Evolutionary conservation across 768 basidiomycete genomes (phyloP).

Genomic region (Glaciozyma antarctica): DNA sequence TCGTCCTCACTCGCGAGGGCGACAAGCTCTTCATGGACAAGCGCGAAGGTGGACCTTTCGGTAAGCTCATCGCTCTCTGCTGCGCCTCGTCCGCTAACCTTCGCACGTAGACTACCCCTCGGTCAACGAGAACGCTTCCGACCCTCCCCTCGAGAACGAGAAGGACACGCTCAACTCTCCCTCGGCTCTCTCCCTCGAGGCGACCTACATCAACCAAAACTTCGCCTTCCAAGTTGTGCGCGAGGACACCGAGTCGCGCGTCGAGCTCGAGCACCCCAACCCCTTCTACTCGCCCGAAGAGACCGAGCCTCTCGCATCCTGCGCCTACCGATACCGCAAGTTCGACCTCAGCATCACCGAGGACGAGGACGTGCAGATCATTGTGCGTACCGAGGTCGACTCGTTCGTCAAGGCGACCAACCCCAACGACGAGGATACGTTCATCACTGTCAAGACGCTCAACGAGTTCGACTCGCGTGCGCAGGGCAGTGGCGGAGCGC

Average conservation of each 20-base stretch:
- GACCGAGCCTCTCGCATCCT: conserved; percentile 87
- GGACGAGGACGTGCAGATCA: conserved; percentile 62
- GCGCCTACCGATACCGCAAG: conserved; percentile 89
- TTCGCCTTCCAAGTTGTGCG: conserved; percentile 91
- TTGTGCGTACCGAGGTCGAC: conserved; percentile 93
- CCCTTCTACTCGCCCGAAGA: conserved; percentile 93
- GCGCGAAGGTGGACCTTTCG: conserved; percentile 83
- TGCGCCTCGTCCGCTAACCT: neutral
- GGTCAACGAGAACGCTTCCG: conserved; percentile 95
- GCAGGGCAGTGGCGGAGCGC: conserved; percentile 82
- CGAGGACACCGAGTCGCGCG: conserved; percentile 54
- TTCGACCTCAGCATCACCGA: conserved; percentile 92
- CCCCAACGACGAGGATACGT: conserved; percentile 50
- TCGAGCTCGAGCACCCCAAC: conserved; percentile 76
- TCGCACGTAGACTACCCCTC: conserved; percentile 62
- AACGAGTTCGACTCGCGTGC: conserved; percentile 94
- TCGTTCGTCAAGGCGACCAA: conserved; percentile 52
- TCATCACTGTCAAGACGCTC: conserved; percentile 84
- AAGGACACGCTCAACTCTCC: conserved; percentile 74
- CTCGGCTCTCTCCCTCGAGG: conserved; percentile 86
- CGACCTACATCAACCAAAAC: conserved; percentile 98
- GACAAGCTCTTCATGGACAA: conserved; percentile 94
- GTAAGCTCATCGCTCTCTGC: conserved; percentile 26
- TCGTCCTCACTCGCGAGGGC: conserved; percentile 86
- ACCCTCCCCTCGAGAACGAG: conserved; percentile 76